These are phyloP conservation scores for Stachybotrys echinatus DNA, from an alignment of 2,329 filamentous ascomycete species.

Conservation along the genomic window DNA sequence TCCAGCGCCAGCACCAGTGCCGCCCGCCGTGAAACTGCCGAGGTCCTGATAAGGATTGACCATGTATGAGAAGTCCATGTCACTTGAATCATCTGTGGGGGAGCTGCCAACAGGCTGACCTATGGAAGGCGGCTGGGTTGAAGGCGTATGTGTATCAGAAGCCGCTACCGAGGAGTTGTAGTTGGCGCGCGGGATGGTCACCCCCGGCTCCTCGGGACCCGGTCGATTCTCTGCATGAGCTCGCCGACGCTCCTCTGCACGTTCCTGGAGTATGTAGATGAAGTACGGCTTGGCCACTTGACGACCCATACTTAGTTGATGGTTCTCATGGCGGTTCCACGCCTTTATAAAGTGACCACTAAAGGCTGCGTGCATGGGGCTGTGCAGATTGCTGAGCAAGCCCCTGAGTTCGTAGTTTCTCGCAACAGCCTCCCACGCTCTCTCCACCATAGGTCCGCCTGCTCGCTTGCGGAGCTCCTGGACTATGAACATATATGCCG, in stretches of 20 bases:
- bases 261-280: conserved; percentile 41
- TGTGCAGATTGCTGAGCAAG: conserved; percentile 43
- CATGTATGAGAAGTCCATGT: conserved; percentile 46
- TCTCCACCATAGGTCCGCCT: conserved; percentile 50
- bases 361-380: conserved; percentile 53
- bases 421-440: conserved; percentile 52
- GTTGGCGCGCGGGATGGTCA: conserved; percentile 14
- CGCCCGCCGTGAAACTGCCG: conserved; percentile 5
- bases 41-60: conserved; percentile 15
- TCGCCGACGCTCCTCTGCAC: conserved; percentile 28
- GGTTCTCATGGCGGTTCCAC: conserved; percentile 52
- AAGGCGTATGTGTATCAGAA: conserved; percentile 7
- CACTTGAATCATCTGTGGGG: conserved; percentile 21
- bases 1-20: conserved; percentile 6
- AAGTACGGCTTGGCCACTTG: conserved; percentile 38
- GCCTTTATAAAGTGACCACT: conserved; percentile 55
- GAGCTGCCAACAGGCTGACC: conserved; percentile 9
- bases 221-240: conserved; percentile 21
- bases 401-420: conserved; percentile 49
- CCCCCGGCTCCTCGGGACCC: conserved; percentile 15
- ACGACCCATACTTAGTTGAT: conserved; percentile 38
- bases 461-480: conserved; percentile 48
- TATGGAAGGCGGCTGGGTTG: neutral
- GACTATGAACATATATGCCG: conserved; percentile 56
- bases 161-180: neutral